Conservation (phyloP, 176 grass and related monocot species). For the Avena atlantica region DNA sequence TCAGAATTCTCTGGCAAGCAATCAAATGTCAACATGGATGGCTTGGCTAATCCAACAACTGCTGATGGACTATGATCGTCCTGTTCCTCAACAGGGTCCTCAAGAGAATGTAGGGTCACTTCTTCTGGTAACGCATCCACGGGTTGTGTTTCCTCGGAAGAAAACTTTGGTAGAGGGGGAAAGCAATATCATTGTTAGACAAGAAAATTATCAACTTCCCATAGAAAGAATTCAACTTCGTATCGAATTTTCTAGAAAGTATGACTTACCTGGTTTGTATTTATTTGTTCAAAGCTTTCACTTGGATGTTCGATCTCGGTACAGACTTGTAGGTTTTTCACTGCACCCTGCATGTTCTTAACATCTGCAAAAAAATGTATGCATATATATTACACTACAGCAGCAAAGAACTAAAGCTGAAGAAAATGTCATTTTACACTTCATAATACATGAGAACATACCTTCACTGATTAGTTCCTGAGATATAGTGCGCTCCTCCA, state of each 20-base stretch:
- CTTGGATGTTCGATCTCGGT: background rate
- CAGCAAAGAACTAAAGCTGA: background rate
- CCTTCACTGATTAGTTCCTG: slow-evolving; percentile 48
- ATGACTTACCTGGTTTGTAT: slow-evolving; percentile 44
- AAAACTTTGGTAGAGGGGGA: slow-evolving; percentile 2
- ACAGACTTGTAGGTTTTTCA: slow-evolving; percentile 13
- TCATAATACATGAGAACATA: slow-evolving; percentile 32
- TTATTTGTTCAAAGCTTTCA: slow-evolving; percentile 36
- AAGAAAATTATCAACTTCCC: slow-evolving; percentile 11
- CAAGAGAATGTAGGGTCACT: slow-evolving; percentile 19
- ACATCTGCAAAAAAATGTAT: slow-evolving; percentile 39
- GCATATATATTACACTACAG: slow-evolving; percentile 25
- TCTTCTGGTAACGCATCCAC: slow-evolving; percentile 38
- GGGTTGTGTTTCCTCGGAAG: slow-evolving; percentile 30
- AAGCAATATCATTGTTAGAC: slow-evolving; percentile 14
- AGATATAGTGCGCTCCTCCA: slow-evolving; percentile 27
- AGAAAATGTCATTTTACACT: background rate
- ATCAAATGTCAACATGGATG: slow-evolving; percentile 50
- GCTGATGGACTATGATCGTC: slow-evolving; percentile 44
- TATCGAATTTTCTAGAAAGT: slow-evolving; percentile 13
- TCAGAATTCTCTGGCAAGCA: slow-evolving; percentile 45
- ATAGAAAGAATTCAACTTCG: background rate
- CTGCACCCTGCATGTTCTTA: slow-evolving; percentile 31
- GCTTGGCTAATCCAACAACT: slow-evolving; percentile 45
- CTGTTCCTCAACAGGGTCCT: slow-evolving; percentile 36